A percentile compares a stretch with the other conserved stretches of the same genome.
Evolutionary conservation across 2,329 filamentous ascomycete genomes (phyloP).

Genomic region (Colletotrichum abscissum): DNA sequence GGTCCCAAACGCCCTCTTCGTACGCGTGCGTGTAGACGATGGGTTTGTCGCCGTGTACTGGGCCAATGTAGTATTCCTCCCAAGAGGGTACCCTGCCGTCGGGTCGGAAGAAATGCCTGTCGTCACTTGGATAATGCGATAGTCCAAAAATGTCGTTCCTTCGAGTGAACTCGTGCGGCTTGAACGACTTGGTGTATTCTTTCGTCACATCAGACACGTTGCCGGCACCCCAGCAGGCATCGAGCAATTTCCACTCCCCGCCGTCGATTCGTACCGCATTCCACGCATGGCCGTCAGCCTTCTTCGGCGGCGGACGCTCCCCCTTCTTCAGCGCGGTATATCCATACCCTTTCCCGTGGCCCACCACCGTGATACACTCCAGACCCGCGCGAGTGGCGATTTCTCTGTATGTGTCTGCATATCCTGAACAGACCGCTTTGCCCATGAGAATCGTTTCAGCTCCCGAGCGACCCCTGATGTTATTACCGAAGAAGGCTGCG

Average conservation of each 20-base stretch:
- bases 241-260: slow-evolving; percentile 90
- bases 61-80: slow-evolving; percentile 84
- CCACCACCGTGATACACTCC: slow-evolving; percentile 78
- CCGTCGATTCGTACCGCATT: slow-evolving; percentile 90
- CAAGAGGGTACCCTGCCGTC: slow-evolving; percentile 78
- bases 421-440: slow-evolving; percentile 91
- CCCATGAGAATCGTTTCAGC: slow-evolving; percentile 80
- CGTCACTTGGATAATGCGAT: slow-evolving; percentile 81
- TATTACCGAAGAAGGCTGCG: slow-evolving; percentile 79
- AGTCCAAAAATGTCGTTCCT: slow-evolving; percentile 84
- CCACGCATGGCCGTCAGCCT: slow-evolving; percentile 83
- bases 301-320: slow-evolving; percentile 71
- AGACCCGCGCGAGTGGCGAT: slow-evolving; percentile 85
- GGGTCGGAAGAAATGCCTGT: slow-evolving; percentile 76
- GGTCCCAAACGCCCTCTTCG: slow-evolving; percentile 64
- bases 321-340: slow-evolving; percentile 72
- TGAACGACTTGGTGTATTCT: slow-evolving; percentile 76
- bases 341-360: slow-evolving; percentile 90
- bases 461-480: slow-evolving; percentile 74
- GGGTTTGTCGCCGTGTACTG: slow-evolving; percentile 60
- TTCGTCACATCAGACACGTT: slow-evolving; percentile 63
- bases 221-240: slow-evolving; percentile 94
- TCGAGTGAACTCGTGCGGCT: slow-evolving; percentile 68
- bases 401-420: slow-evolving; percentile 83
- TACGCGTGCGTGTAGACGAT: slow-evolving; percentile 57